Evolutionary conservation across 805 yeast genomes (phyloP), one percentile per base, ranked within the genome.

Genomic region (Torulaspora gathmanii): DNA sequence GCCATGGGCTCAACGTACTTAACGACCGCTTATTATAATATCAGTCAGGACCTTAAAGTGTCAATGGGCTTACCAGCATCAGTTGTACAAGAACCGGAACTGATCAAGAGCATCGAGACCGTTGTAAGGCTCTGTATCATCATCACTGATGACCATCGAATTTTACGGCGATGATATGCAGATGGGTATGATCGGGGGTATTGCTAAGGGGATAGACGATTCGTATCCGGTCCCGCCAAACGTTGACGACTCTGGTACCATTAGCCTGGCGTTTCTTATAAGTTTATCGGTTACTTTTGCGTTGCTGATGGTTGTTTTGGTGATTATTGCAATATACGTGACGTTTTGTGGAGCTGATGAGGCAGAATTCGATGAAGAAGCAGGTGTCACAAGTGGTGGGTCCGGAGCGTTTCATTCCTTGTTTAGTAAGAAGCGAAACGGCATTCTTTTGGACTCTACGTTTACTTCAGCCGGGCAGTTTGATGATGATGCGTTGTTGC

Each of bases 261-360:
- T 63, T 8, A 64, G 65, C 44, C 31, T 64, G 13, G 66, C 62
- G 12, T 64, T 64, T 50, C 46, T 64, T 33, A 63, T 64, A 42
- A 61, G 67, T 42, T 36, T 64, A 26, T 61, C 67, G 0, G 64
- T 64, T 3, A 64, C 68, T 4, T 63, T 64, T 47, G 67, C 65
- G 4, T 50, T 63, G 6, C 42, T 64, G 27, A 61, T 64, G 66
- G 53, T 63, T 5, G 42, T 63, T 26, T 33, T 64, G 16, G 47
- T 64, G 11, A 40, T 62, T n/a, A 53, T 59, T 25, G 67, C 65
- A 1, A 52, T 60, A 6, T 64, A 64, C 44, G 60, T 64, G 23
- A 61, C 67, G 19, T 64, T 63, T 42, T 62, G 65, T 49, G 53
- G 60, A 16, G 54, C 52, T 8, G 67, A 63, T 45, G 68, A 64